Evolutionary conservation across 345 rosid genomes (phyloP), one percentile per base, ranked within the genome.

Genomic region (Psidium friedrichsthalianum): DNA sequence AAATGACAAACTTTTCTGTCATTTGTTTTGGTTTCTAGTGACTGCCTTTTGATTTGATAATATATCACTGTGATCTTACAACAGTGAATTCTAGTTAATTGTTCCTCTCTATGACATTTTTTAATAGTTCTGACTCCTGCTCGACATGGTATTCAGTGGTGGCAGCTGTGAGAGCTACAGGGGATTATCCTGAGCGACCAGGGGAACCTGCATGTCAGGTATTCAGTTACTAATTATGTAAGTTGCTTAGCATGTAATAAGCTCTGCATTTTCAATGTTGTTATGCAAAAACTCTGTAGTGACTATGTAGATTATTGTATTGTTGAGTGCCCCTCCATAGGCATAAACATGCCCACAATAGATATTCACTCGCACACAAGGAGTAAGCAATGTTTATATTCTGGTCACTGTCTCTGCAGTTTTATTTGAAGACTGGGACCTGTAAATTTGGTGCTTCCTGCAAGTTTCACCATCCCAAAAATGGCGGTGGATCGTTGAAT

Each of bases 361-460:
- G 80, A 69, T 36, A 36, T 42, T 21, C 44, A 32, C 47, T 29
- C 47, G 4, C 44, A 64, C 25, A 36, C 42, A 21, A 36, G 25
- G 24, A 69, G 47, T 32, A 9, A 69, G 47, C 47, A 36, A 36
- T 36, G 80, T 69, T 69, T 32, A 47, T 36, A 24, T 69, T 20
- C 18, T 69, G 80, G 47, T 69, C 47, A 8, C 47, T 69, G 80
- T 36, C 80, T 53, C 90, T 89, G 25, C 97, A 97, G 99, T 94
- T 93, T 89, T 97, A 88, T 86, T 89, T 95, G 98, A 89, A 94
- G 91, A 96, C 96, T 1, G 99, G 98, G 81, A 91, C 94, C 25
- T 97, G 99, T 87, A 97, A 94, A 90, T 97, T 95, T 86, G 99
- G 99, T 85, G 93, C 96, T 86, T 94, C 99, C 69, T 97, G 99